Evolutionary conservation across 768 basidiomycete species (phyloP).

Genomic region (Suillus placidus): DNA sequence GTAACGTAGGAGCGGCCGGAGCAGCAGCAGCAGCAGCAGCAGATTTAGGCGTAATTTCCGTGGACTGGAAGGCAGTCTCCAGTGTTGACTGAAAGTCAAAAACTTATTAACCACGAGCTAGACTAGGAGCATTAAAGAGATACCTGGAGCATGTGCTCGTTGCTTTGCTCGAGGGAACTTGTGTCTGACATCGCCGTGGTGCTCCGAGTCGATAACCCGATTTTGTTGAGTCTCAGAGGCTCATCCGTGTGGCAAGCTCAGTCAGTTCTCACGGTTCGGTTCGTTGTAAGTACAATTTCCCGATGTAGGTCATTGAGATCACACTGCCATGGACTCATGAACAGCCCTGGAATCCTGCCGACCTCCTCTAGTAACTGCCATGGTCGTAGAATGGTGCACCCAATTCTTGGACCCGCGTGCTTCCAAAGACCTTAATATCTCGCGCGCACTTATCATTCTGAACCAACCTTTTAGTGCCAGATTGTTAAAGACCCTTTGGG

Average conservation of each 20-base stretch:
- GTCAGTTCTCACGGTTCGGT: conserved; percentile 3
- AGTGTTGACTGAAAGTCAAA: conserved; percentile 25
- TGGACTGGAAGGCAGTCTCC: conserved; percentile 29
- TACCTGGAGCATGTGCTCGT: conserved; percentile 31
- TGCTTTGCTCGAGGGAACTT: conserved; percentile 22
- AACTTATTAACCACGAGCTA: background rate
- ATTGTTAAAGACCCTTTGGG: conserved; percentile 68
- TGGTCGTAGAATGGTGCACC: conserved; percentile 26
- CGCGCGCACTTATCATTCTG: conserved; percentile 76
- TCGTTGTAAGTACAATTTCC: background rate
- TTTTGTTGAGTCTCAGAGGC: background rate
- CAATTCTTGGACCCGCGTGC: conserved; percentile 27
- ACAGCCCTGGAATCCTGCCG: background rate
- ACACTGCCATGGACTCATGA: background rate
- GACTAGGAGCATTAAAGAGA: background rate
- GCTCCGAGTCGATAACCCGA: conserved; percentile 4
- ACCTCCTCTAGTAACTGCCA: background rate
- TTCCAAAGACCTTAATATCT: conserved; percentile 1
- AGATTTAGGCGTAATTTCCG: conserved; percentile 22
- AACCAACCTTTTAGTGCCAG: conserved; percentile 81
- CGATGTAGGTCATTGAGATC: background rate
- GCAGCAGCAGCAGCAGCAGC: conserved; percentile 6
- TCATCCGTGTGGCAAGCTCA: background rate
- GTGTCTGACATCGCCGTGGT: conserved; percentile 29
- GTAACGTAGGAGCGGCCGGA: conserved; percentile 5